Base-by-base conservation (phyloP, 2,329 filamentous ascomycete genomes). In the Ceratocystiopsis minuta region DNA sequence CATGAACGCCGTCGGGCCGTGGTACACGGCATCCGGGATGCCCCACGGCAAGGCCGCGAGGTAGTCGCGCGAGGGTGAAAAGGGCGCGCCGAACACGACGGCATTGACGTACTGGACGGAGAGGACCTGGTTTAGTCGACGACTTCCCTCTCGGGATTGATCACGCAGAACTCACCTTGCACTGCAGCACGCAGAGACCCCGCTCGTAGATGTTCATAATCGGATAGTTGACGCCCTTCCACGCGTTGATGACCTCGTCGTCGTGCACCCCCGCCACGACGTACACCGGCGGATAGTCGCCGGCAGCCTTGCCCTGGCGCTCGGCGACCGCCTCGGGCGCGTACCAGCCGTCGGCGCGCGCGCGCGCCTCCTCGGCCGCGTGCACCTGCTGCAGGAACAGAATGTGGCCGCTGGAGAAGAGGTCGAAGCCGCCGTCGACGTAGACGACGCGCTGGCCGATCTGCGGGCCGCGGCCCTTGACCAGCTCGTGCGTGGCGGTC, bases 171-270 rank as follows among this genome's bases (percentile, higher is more conserved):
- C 72, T 53, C 66, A 88, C 84, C 59, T 80, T 80, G 67, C 90
- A 98, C 56, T 98, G 90, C 48, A 96, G 65, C 28, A 96, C 88
- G 57, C 90, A 98, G 17, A 98, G 75, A 2, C 87, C 87, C 36
- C 90, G 80, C 66, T 98, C 90, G 54, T 88, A 94, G 44, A 94
- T 87, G 65, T 96, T 98, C 90, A 98, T 98, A 63, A 98, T 96
- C 20, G 90, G 90, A 57, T 95, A 98, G 63, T 98, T 98, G 53
- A 95, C 71, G 33, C 90, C 88, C 62, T 96, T 96, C 81, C 86
- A 92, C 53, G 80, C 68, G 61, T 98, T 98, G 60, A 98, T 93
- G 46, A 93, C 86, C 49, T 80, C 76, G 57, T 98, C 90, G 53
- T 94, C 83, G 60, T 98, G 90, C 18, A 98, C 78, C 39, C 90